Evolutionary conservation across 768 basidiomycete genomes (phyloP).

Genomic region (Boletus sp.): DNA sequence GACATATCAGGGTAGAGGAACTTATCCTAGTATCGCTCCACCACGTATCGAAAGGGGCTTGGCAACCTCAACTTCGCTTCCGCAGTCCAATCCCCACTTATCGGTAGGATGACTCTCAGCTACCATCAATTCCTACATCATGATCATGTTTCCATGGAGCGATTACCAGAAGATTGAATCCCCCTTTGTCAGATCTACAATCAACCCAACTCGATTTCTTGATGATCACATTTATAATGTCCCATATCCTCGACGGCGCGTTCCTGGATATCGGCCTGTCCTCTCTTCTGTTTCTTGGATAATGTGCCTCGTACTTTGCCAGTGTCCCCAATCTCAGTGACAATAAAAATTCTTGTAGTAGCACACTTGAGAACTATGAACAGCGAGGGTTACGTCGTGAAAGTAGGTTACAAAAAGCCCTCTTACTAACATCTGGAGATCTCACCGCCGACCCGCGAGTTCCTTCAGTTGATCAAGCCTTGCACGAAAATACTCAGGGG

Average conservation of each 20-base stretch:
- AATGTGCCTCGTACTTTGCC: background rate
- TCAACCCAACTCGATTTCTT: background rate
- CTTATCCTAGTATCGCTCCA: conserved; percentile 75
- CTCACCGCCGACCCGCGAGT: no score
- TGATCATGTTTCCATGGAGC: background rate
- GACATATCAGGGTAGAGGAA: conserved; percentile 60
- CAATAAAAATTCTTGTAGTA: no score
- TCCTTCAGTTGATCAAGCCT: no score
- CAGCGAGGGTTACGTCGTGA: no score
- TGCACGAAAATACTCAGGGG: no score
- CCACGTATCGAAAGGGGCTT: conserved; percentile 79
- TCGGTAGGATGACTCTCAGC: conserved; percentile 1
- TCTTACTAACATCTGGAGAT: no score
- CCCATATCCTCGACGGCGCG: no score
- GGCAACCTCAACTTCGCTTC: conserved; percentile 77
- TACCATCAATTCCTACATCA: background rate
- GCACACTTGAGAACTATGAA: no score
- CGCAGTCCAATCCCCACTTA: conserved; percentile 2
- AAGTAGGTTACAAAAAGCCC: no score
- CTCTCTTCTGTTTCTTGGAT: no score
- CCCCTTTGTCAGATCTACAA: background rate
- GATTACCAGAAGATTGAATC: background rate
- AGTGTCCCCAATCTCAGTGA: background rate
- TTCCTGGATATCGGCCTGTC: no score
- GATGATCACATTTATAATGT: background rate